Evolutionary conservation across 805 yeast genomes (phyloP), one percentile per base, ranked within the genome.

Genomic region (Pichia exigua): DNA sequence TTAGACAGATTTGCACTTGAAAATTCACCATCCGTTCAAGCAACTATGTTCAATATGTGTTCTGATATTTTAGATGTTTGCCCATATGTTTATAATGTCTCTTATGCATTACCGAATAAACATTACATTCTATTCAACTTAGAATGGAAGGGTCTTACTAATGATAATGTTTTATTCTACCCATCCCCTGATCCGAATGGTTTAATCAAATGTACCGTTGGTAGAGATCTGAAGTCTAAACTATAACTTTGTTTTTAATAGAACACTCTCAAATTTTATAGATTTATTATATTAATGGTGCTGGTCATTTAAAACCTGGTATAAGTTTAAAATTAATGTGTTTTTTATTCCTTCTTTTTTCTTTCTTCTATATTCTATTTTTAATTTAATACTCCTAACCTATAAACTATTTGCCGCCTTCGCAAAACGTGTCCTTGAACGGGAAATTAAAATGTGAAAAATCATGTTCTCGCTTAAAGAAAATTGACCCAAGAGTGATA

Each of bases 111-210:
- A 63, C 97, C 97, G 64, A 91, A 91, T 78, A 91, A 88, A 72
- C 97, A 91, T 69, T 91, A 85, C 74, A 81, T 91, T 66, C 76
- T 87, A 66, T 77, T 82, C 65, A 88, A 91, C 65, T 75, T 90
- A 59, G 71, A 78, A 55, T 90, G 95, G 95, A 84, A 88, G 69
- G 95, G 94, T 40, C 75, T 87, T 61, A 74, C 78, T 60, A 84
- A 85, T 67, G 87, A 90, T 61, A 82, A 85, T 54, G 95, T 86
- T 61, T 77, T 91, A 59, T 90, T 83, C 70, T 89, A 90, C 67
- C 97, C 97, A 59, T 75, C 88, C 40, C 82, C 95, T 53, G 92
- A 91, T 72, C 97, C 97, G 62, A 90, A 87, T 66, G 97, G 97
- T 47, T 79, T 86, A 69, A 91, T 91, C 69, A 85, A 83, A 68